Conservation (phyloP, 345 rosid species). For the Cardamine occulta region DNA sequence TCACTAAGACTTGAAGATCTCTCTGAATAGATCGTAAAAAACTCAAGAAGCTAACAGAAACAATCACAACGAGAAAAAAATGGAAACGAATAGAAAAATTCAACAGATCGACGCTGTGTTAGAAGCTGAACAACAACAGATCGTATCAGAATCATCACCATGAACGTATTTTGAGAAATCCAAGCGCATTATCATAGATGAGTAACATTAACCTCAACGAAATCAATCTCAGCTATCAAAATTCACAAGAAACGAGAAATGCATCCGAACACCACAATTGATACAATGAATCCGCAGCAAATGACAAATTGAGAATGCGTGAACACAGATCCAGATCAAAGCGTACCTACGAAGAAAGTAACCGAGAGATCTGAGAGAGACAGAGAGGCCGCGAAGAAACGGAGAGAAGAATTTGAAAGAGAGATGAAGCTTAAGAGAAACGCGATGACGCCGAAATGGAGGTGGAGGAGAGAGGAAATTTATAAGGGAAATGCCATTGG, state of each 20-base stretch:
- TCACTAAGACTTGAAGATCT: background rate
- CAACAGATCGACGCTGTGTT: conserved; percentile 19
- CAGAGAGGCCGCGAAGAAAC: conserved; percentile 16
- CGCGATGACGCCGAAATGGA: conserved; percentile 11
- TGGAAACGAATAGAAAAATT: background rate
- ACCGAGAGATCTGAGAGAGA: conserved; percentile 13
- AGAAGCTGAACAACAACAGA: background rate
- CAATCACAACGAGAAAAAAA: background rate
- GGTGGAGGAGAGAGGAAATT: background rate
- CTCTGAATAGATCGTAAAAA: background rate
- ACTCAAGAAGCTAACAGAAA: background rate
- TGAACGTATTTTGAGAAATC: background rate
- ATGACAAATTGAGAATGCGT: conserved; percentile 13
- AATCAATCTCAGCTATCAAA: background rate
- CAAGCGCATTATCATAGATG: conserved; percentile 8
- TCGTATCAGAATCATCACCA: background rate
- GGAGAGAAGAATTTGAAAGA: conserved; percentile 29
- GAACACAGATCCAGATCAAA: conserved; percentile 32
- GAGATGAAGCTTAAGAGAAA: conserved; percentile 32
- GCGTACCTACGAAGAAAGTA: conserved; percentile 31
- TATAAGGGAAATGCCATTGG: background rate
- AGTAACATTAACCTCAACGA: conserved; percentile 1
- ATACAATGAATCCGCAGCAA: background rate
- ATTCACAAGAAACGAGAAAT: conserved; percentile 2
- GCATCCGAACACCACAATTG: background rate